Percentiles rank a stretch among this genome's conserved stretches.
phyloP scores from a whole-genome alignment of 768 basidiomycete species.

The Leccinum subgranulosum region DNA sequence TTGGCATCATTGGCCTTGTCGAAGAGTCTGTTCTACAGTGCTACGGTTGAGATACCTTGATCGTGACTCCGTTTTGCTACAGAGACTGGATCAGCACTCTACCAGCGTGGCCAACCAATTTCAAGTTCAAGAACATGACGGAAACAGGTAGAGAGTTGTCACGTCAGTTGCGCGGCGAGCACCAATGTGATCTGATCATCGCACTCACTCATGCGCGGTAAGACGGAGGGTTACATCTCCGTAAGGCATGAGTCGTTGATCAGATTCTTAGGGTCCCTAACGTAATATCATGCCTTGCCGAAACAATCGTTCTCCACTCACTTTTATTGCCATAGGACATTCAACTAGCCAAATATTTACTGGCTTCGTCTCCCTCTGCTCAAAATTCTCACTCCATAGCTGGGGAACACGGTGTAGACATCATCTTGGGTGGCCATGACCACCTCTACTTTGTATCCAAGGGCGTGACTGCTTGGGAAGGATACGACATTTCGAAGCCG shows the following conservation, averaged over 20 bases:
- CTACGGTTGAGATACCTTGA: not conserved
- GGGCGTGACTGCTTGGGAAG: conserved; percentile 66
- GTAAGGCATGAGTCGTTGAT: conserved; percentile 3
- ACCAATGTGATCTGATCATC: conserved; percentile 78
- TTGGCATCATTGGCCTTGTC: conserved; percentile 85
- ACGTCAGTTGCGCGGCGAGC: conserved; percentile 61
- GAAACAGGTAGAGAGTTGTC: conserved; percentile 74
- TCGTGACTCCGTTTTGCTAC: not conserved
- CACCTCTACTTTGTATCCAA: conserved; percentile 75
- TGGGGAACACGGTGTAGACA: conserved; percentile 71
- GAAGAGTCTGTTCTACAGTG: conserved; percentile 56
- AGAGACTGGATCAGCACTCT: conserved; percentile 92
- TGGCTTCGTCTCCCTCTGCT: conserved; percentile 54
- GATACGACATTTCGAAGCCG: conserved; percentile 48
- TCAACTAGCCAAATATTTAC: conserved; percentile 57
- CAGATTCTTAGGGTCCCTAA: conserved; percentile 24
- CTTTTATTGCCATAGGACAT: conserved; percentile 52
- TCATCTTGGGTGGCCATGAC: conserved; percentile 87
- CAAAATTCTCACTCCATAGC: conserved; percentile 43
- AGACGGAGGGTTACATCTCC: conserved; percentile 4
- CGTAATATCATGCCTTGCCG: conserved; percentile 17
- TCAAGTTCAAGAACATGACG: conserved; percentile 73
- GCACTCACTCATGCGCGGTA: conserved; percentile 83
- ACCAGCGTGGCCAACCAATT: conserved; percentile 79
- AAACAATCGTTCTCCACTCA: conserved; percentile 7